Evolutionary conservation across 75 land plant genomes (phyloP).

Genomic region (Cryptomeria japonica): DNA sequence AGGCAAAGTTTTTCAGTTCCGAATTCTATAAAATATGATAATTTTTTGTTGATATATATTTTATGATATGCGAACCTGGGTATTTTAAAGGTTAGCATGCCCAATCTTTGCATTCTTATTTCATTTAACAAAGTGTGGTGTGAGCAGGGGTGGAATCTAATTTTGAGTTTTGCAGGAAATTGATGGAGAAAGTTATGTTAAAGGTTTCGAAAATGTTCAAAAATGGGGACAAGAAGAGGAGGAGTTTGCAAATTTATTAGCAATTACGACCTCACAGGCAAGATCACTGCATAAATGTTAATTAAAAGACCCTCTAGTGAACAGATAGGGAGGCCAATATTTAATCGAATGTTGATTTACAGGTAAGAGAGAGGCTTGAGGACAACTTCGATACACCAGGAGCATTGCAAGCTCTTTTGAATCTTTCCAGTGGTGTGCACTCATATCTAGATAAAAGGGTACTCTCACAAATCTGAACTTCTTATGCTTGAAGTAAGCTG

Average conservation of each 20-base stretch:
- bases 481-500: background rate
- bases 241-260: slow-evolving; percentile 13
- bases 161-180: background rate
- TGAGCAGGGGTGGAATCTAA: background rate
- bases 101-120: background rate
- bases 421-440: slow-evolving; percentile 36
- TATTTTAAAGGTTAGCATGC: slow-evolving; percentile 5
- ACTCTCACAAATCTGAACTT: background rate
- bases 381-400: slow-evolving; percentile 52
- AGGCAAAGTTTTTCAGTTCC: background rate
- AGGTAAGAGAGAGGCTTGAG: slow-evolving; percentile 39
- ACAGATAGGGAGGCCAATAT: background rate
- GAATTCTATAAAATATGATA: background rate
- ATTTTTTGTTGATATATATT: background rate
- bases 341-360: background rate
- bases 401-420: slow-evolving; percentile 32
- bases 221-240: slow-evolving; percentile 23
- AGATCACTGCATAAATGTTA: background rate
- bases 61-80: background rate
- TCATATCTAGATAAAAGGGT: slow-evolving; percentile 34
- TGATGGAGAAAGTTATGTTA: slow-evolving; percentile 17
- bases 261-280: slow-evolving; percentile 24
- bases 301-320: background rate
- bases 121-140: background rate
- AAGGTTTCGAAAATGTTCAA: slow-evolving; percentile 23